Conservation (phyloP, 75 land plant genomes). For the Sequoia sempervirens region DNA sequence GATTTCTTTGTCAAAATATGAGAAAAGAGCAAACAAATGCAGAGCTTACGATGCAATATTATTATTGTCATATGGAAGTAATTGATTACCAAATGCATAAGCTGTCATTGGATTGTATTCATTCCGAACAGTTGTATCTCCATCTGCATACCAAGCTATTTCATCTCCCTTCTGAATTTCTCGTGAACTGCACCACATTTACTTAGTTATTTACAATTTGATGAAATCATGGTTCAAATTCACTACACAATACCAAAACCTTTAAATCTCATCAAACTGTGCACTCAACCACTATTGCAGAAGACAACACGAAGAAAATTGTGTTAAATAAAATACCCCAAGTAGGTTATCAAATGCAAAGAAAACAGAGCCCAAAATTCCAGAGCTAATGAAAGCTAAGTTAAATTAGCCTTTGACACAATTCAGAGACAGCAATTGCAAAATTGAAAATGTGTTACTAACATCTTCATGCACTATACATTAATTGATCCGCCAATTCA, state of each 20-base stretch:
- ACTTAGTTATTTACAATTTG: not conserved
- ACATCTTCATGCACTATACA: not conserved
- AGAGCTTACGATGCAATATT: not conserved
- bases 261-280: not conserved
- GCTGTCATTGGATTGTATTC: slow-evolving; percentile 67
- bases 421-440: not conserved
- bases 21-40: not conserved
- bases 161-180: slow-evolving; percentile 87
- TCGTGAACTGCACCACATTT: slow-evolving; percentile 39
- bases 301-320: not conserved
- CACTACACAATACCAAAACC: not conserved
- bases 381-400: not conserved
- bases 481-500: not conserved
- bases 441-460: not conserved
- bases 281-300: not conserved
- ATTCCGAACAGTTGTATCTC: slow-evolving; percentile 73
- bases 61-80: not conserved
- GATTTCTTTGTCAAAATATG: not conserved
- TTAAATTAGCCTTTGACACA: not conserved
- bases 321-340: not conserved
- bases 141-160: slow-evolving; percentile 94
- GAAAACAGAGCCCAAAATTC: not conserved
- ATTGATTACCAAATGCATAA: slow-evolving; percentile 68
- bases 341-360: too few species aligned
- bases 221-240: not conserved